These are phyloP conservation scores for Yarrowia deformans DNA, from an alignment of 805 yeast genomes.

Conservation along the genomic window DNA sequence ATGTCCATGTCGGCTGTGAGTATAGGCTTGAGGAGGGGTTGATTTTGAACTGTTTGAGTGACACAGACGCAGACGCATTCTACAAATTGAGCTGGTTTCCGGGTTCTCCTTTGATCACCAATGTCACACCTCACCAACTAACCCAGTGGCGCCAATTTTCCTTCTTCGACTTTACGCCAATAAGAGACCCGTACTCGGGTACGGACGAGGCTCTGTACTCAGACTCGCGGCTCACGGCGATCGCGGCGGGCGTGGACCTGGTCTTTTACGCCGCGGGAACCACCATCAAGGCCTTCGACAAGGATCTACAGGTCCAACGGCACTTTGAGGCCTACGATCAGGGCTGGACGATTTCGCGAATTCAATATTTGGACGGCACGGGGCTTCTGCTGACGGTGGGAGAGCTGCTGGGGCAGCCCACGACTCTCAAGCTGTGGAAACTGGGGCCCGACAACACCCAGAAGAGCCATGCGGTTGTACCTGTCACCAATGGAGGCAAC, in stretches of 20 bases:
- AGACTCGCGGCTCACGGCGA: conserved; percentile 73
- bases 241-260: conserved; percentile 62
- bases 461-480: conserved; percentile 66
- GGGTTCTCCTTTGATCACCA: no score
- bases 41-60: not conserved
- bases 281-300: conserved; percentile 63
- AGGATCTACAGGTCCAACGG: conserved; percentile 56
- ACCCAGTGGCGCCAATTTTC: conserved; percentile 79
- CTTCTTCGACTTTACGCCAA: conserved; percentile 82
- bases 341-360: conserved; percentile 68
- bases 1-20: conserved; percentile 38
- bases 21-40: not conserved
- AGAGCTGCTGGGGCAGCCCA: conserved; percentile 74
- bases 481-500: conserved; percentile 73
- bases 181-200: conserved; percentile 79
- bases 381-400: conserved; percentile 70
- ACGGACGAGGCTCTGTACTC: conserved; percentile 73
- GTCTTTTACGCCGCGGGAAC: conserved; percentile 68
- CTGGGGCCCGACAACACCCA: conserved; percentile 54
- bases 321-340: conserved; percentile 70
- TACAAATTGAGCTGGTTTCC: not conserved
- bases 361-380: conserved; percentile 58
- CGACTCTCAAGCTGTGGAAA: conserved; percentile 76
- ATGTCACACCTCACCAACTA: not conserved
- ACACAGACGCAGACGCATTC: not conserved